Base-by-base conservation (phyloP, 2,329 filamentous ascomycete species). In the Pseudocercospora musae region DNA sequence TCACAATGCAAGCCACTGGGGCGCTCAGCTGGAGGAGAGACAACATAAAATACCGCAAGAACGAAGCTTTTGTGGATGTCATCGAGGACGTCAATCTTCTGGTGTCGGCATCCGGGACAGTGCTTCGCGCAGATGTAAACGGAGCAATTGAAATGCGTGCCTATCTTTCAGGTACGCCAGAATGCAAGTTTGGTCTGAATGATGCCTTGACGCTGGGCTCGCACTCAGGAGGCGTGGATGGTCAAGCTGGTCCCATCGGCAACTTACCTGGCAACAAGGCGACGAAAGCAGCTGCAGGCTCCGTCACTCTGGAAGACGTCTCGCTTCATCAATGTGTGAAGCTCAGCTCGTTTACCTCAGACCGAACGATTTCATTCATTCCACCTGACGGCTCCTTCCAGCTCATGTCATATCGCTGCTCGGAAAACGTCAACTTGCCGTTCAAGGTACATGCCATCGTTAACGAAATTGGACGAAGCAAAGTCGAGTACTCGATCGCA, bases 391-490 rank as follows among this genome's bases (percentile, higher is more conserved):
- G 95, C 69, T 94, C 97, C 75, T 99, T 99, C 77, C 95, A 99
- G 80, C 85, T 99, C 66, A 99, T 99, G 95, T 89, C 93, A 53
- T 99, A 99, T 78, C 92, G 96, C 57, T 93, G 95, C 10, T 98
- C 94, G 23, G 95, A 99, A 77, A 99, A 99, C 74, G 94, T 99
- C 75, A 99, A 99, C 75, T 82, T 99, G 15, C 96, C 95, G 0
- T 99, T 99, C 85, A 98, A 97, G 77, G 92, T 99, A 9, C 95
- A 99, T 75, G 94, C 94, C 68, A 99, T 99, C 69, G 95, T 99
- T 73, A 96, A 96, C 75, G 95, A 99, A 78, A 86, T 98, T 63
- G 94, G 95, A 68, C 96, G 95, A 74, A 95, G 92, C 46, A 98
- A 97, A 78, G 95, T 99, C 64, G 95, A 99, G 78, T 99, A 98